Base-by-base conservation (phyloP, 2,329 filamentous ascomycete genomes). In the Neonectria sp. region DNA sequence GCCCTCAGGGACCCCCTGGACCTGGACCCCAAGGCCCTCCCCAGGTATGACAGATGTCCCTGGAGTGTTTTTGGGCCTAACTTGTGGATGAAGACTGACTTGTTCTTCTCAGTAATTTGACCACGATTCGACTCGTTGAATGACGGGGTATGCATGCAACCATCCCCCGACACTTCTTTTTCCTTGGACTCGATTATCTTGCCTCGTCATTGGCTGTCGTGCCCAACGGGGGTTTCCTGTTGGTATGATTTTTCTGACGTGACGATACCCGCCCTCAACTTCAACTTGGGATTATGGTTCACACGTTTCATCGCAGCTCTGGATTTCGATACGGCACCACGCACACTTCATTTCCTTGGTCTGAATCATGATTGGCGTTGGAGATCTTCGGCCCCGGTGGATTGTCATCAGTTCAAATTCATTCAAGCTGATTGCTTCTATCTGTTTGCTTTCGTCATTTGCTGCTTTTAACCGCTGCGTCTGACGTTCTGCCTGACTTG, bases 291-390 rank as follows among this genome's bases (percentile, higher is more conserved):
- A 68, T 73, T 64, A 76, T 73, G 71, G 72, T 71, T 66, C 57
- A 72, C 63, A 75, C 73, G 73, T 76, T 74, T 75, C 74, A 77
- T 76, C 70, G 73, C 71, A 75, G 71, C 73, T 75, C 73, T 77
- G 75, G 75, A 75, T 74, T 74, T 71, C 71, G 68, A 72, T 69
- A 74, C 72, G 70, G 70, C 74, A 76, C 74, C 72, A 76, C 73
- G 73, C 75, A 72, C 71, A 71, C 74, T 73, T 71, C 69, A 75
- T 77, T 77, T 76, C 75, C 76, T 79, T 79, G 77, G 76, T 79
- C 76, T 79, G 72, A 78, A 78, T 81, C 76, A 81, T 78, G 79
- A 81, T 78, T 79, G 80, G 80, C 80, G 80, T 82, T 82, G 79
- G 79, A 81, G 80, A 82, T 80, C 69, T 76, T 79, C 75, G 78